These are phyloP conservation scores for Linum lewisii DNA, from an alignment of 345 rosid species.

Conservation along the genomic window DNA sequence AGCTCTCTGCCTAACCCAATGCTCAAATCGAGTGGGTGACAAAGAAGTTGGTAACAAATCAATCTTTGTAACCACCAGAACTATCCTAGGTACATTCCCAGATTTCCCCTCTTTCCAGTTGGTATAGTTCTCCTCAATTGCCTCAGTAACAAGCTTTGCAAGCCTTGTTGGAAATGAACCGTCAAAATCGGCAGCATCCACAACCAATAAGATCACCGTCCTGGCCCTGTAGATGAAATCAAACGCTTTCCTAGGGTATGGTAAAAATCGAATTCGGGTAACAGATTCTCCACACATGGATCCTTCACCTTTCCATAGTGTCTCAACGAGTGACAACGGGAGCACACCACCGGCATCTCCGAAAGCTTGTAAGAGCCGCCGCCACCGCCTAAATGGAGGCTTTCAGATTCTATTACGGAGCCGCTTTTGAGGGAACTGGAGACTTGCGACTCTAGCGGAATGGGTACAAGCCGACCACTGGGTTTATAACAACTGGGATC, in stretches of 20 bases:
- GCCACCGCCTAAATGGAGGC: conserved; percentile 1
- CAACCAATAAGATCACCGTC: conserved; percentile 72
- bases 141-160: conserved; percentile 57
- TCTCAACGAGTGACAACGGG: conserved; percentile 82
- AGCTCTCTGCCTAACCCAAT: conserved; percentile 84
- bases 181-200: conserved; percentile 83
- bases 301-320: conserved; percentile 87
- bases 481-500: conserved; percentile 21
- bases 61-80: conserved; percentile 76
- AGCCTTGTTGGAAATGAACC: conserved; percentile 81
- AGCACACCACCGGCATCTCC: conserved; percentile 62
- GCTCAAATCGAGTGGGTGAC: conserved; percentile 64
- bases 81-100: conserved; percentile 69
- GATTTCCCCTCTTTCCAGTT: conserved; percentile 85
- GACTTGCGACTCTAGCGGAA: conserved; percentile 52
- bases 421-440: conserved; percentile 54
- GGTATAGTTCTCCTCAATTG: conserved; percentile 53
- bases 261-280: conserved; percentile 90
- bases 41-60: conserved; percentile 71
- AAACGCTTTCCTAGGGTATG: conserved; percentile 72
- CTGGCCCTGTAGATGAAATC: conserved; percentile 50
- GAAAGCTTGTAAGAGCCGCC: background rate
- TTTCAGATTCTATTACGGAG: conserved; percentile 29
- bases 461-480: conserved; percentile 30
- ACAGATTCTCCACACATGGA: conserved; percentile 63